phyloP scores from a whole-genome alignment of 805 yeast species.

The Wickerhamiella sergipiensis region DNA sequence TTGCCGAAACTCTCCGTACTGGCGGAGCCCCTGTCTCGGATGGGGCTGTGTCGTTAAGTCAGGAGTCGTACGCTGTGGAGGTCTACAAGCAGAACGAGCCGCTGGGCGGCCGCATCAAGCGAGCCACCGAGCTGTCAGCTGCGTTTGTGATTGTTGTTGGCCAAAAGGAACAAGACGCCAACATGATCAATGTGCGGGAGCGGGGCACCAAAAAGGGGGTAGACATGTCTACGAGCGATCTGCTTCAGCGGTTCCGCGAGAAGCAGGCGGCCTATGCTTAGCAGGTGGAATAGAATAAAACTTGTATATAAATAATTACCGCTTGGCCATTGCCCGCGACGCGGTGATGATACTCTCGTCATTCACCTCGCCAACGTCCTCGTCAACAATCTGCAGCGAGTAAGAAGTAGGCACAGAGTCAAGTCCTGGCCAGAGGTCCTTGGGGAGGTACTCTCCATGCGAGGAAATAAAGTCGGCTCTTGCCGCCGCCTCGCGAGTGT shows the following conservation, averaged over 20 bases:
- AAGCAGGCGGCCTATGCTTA: background rate
- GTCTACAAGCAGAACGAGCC: constrained; percentile 65
- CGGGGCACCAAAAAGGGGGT: constrained; percentile 34
- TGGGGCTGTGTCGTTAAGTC: constrained; percentile 41
- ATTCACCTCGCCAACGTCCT: background rate
- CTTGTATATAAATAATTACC: background rate
- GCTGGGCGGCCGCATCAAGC: constrained; percentile 66
- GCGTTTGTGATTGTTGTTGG: constrained; percentile 78
- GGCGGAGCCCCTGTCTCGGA: constrained; percentile 13
- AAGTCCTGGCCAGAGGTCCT: constrained; percentile 36
- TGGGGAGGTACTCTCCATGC: constrained; percentile 46
- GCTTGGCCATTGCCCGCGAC: background rate
- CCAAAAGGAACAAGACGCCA: constrained; percentile 56
- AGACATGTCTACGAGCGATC: constrained; percentile 19
- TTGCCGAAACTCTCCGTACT: constrained; percentile 30
- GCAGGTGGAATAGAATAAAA: too few relatives aligned
- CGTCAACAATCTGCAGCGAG: constrained; percentile 11
- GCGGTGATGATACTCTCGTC: background rate
- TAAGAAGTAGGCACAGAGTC: constrained; percentile 24
- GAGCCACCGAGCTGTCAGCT: constrained; percentile 61
- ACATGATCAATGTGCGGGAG: constrained; percentile 50
- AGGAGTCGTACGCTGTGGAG: constrained; percentile 57
- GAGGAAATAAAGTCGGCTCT: constrained; percentile 32
- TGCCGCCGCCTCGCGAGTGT: constrained; percentile 31
- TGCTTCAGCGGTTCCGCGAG: background rate